These are phyloP conservation scores for Pigoraptor vietnamica DNA, from an alignment of 78 protist genomes.

Conservation along the genomic window DNA sequence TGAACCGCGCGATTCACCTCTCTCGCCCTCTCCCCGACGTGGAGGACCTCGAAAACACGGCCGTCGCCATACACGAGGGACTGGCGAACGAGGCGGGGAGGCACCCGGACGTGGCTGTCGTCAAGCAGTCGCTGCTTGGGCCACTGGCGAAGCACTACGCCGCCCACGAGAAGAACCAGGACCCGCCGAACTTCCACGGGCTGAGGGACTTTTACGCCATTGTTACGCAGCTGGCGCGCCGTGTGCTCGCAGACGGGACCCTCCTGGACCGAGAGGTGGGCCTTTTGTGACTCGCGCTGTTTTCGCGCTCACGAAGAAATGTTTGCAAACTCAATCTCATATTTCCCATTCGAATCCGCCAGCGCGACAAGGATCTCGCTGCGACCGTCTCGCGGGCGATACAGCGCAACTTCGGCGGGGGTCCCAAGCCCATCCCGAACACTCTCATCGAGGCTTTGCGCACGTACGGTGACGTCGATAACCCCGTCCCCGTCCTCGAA, in stretches of 20 bases:
- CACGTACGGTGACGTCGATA: too few relatives aligned
- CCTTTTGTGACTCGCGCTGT: not conserved
- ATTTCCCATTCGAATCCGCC: too few relatives aligned
- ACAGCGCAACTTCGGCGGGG: too few relatives aligned
- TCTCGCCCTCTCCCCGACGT: constrained; percentile 18
- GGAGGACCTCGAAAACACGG: constrained; percentile 46
- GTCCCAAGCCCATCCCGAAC: too few relatives aligned
- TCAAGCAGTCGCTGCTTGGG: not conserved
- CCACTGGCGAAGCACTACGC: constrained; percentile 2
- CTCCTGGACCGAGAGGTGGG: not conserved
- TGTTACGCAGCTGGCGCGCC: constrained; percentile 17
- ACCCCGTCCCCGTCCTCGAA: not conserved
- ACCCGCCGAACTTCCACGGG: constrained; percentile 35
- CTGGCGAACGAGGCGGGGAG: not conserved
- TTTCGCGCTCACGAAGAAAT: not conserved
- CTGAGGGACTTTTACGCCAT: constrained; percentile 50
- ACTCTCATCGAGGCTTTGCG: too few relatives aligned
- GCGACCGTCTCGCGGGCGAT: too few relatives aligned
- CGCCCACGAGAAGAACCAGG: constrained; percentile 18
- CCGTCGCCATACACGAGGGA: constrained; percentile 7
- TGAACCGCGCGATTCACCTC: constrained; percentile 41
- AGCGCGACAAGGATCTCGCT: too few relatives aligned
- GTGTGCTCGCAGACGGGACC: constrained; percentile 5
- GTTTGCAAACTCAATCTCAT: too few relatives aligned
- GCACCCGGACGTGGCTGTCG: not conserved